phyloP scores from a whole-genome alignment of 148 eudicot genomes.

The Talinum fruticosum region DNA sequence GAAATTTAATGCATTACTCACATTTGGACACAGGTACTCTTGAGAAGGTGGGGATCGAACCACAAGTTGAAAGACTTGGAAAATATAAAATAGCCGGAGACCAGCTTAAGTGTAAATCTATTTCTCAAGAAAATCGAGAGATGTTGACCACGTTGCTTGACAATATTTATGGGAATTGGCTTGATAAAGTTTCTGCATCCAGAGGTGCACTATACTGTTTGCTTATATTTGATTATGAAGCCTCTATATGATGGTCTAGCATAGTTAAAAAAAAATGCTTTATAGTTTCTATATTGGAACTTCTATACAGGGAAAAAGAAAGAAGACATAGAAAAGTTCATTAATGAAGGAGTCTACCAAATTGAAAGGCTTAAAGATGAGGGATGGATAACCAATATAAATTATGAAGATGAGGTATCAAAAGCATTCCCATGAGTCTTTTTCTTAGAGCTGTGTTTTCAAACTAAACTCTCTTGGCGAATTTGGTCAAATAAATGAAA shows the following conservation, averaged over 20 bases:
- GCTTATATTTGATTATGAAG: slow-evolving; percentile 23
- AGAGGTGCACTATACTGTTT: slow-evolving; percentile 59
- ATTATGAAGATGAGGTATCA: slow-evolving; percentile 88
- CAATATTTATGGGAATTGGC: slow-evolving; percentile 84
- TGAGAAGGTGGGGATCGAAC: slow-evolving; percentile 85
- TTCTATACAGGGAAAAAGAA: slow-evolving; percentile 61
- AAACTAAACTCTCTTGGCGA: not conserved
- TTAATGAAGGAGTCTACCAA: slow-evolving; percentile 81
- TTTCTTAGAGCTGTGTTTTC: not conserved
- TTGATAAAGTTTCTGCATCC: slow-evolving; percentile 58
- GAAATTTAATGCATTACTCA: not conserved
- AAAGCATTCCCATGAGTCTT: not conserved
- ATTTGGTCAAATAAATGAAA: not conserved
- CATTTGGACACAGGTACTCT: slow-evolving; percentile 66
- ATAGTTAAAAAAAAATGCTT: slow-evolving; percentile 20
- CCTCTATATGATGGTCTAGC: slow-evolving; percentile 16
- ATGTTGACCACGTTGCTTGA: slow-evolving; percentile 89
- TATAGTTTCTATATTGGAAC: slow-evolving; percentile 32
- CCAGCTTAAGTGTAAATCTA: slow-evolving; percentile 75
- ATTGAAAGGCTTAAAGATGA: slow-evolving; percentile 79
- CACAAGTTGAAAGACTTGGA: slow-evolving; percentile 94
- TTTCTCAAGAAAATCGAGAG: slow-evolving; percentile 90
- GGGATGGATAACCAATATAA: slow-evolving; percentile 88
- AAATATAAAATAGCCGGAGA: slow-evolving; percentile 97
- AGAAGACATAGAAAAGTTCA: slow-evolving; percentile 73